phyloP scores from a whole-genome alignment of 495 filamentous ascomycete genomes.

The Penicillium flavigenum region DNA sequence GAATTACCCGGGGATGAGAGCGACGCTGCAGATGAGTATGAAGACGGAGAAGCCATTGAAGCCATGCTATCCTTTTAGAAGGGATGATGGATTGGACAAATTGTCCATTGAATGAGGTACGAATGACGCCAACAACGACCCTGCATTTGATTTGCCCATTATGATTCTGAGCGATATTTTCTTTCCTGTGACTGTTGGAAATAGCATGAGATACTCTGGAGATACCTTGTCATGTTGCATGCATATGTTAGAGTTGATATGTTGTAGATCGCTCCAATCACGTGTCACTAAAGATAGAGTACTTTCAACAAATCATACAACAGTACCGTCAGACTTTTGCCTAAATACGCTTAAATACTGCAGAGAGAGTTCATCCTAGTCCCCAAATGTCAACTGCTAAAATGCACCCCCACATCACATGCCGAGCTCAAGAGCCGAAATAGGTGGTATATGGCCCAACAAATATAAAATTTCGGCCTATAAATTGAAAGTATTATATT shows the following conservation, averaged over 20 bases:
- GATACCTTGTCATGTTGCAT: slow-evolving; percentile 1
- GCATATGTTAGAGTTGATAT: background rate
- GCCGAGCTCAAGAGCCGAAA: background rate
- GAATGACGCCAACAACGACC: background rate
- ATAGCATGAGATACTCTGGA: background rate
- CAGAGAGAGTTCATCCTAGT: background rate
- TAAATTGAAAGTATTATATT: background rate
- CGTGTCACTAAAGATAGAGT: background rate
- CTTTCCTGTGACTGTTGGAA: background rate
- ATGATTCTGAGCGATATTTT: slow-evolving; percentile 1
- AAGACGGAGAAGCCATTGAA: slow-evolving; percentile 38
- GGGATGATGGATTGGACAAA: background rate
- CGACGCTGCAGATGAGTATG: slow-evolving; percentile 29
- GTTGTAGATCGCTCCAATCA: background rate
- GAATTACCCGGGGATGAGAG: slow-evolving; percentile 22
- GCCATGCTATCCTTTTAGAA: slow-evolving; percentile 23
- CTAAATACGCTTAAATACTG: slow-evolving; percentile 3
- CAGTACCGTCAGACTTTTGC: background rate
- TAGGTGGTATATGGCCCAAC: background rate
- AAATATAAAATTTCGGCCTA: background rate
- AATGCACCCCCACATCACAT: slow-evolving; percentile 8
- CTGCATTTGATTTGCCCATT: slow-evolving; percentile 1
- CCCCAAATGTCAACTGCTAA: background rate
- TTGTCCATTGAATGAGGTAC: background rate
- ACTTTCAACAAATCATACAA: background rate